Evolutionary conservation across 129 eudicot genomes (phyloP), one percentile per base, ranked within the genome.

Genomic region (Flaveria robusta): DNA sequence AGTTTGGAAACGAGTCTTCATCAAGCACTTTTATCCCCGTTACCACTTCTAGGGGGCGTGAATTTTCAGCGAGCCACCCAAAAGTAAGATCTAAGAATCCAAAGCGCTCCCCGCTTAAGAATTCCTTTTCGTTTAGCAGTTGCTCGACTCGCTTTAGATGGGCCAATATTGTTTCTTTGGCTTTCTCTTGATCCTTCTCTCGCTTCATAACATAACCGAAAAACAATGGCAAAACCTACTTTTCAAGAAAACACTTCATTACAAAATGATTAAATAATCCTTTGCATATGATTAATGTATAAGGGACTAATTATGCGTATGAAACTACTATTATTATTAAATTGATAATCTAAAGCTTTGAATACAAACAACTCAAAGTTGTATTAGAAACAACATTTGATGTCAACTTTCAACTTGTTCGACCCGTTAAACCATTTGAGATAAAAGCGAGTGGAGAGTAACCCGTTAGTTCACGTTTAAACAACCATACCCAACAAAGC

Each of bases 181-280:
- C 84, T 74, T 90, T 88, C 56, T 85, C 88, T 79, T 76, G 88
- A 47, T 81, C 88, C 54, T 85, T 76, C 71, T 82, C 90, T 46
- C 81, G 74, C 16, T 75, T 71, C 29, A 67, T 66, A 71, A 77
- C 68, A 23, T 54, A 81, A 13, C n/a, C 26, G 68, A 51, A 67
- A 19, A 90, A 29, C 24, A 82, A 70, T 63, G 83, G 80, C 45
- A 85, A 0, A 66, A 85, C 71, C 92, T 89, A 69, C 81, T 62
- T 34, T 68, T 18, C 15, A 15, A 47, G 16, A 47, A 18, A 47
- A 47, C 1, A 47, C 52, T 47, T 47, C 52, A 12, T 14, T 47
- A 47, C n/a, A 13, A 47, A 52, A 54, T 47, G 52, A 3, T 47
- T 47, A 47, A 47, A 3, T 14, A 47, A 3, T 14, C 52, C 52